phyloP scores from a whole-genome alignment of 2,329 filamentous ascomycete genomes.

The Nemania sp. region DNA sequence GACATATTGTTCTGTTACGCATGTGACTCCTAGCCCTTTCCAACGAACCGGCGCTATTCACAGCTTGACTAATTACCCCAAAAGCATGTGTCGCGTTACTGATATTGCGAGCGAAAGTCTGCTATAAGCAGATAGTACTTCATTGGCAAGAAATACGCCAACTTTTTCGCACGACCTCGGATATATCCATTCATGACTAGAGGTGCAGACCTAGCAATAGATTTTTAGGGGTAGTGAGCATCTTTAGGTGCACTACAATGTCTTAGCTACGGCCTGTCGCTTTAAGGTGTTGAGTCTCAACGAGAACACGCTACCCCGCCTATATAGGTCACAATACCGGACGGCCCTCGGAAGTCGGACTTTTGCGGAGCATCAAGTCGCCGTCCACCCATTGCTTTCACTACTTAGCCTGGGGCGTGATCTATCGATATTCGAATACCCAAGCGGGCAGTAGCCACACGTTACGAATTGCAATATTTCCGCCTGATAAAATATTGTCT shows the following conservation, averaged over 20 bases:
- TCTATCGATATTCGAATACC: not conserved
- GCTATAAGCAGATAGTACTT: not conserved
- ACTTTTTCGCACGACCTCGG: not conserved
- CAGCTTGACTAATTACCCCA: not conserved
- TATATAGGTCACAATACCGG: not conserved
- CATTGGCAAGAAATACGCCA: not conserved
- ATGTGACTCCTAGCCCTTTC: not conserved
- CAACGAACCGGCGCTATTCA: not conserved
- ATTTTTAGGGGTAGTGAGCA: no score
- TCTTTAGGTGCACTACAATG: not conserved
- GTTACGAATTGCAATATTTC: not conserved
- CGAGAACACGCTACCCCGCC: not conserved
- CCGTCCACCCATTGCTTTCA: constrained; percentile 1
- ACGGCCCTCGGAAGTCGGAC: not conserved
- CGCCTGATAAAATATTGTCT: not conserved
- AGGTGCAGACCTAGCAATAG: not conserved
- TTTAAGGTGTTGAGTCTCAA: not conserved
- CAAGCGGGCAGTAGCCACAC: not conserved
- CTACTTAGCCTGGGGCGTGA: not conserved
- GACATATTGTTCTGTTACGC: not conserved
- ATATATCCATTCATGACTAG: not conserved
- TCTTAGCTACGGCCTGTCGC: not conserved
- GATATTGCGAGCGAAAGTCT: not conserved
- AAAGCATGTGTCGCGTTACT: not conserved
- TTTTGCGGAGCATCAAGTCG: not conserved